These are phyloP conservation scores for Naegleria fowleri DNA, from an alignment of 208 protist genomes.

Conservation along the genomic window DNA sequence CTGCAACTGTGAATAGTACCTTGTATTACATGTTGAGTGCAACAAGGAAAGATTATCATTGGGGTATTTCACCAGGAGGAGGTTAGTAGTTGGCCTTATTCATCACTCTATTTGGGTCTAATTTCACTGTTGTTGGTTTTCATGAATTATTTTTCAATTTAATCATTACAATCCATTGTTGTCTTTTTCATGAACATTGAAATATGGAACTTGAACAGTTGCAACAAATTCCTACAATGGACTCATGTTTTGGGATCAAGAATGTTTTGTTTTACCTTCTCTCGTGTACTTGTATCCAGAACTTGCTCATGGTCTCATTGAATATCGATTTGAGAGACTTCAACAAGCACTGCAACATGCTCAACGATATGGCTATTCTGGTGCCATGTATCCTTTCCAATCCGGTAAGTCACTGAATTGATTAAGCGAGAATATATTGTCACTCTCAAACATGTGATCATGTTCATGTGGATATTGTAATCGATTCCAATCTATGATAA, in stretches of 20 bases:
- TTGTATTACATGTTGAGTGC: constrained; percentile 42
- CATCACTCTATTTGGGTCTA: too few species aligned
- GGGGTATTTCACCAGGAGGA: constrained; percentile 35
- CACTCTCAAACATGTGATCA: constrained; percentile 25
- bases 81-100: too few species aligned
- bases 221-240: constrained; percentile 47
- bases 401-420: constrained; percentile 32
- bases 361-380: constrained; percentile 33
- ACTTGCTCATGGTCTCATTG: constrained; percentile 31
- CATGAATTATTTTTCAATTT: too few species aligned
- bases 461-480: too few species aligned
- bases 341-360: constrained; percentile 40
- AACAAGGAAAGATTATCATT: constrained; percentile 36
- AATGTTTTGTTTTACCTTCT: constrained; percentile 46
- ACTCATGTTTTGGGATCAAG: constrained; percentile 48
- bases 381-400: constrained; percentile 48
- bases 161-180: too few species aligned
- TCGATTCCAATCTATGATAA: too few species aligned
- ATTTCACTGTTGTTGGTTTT: too few species aligned
- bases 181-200: too few species aligned
- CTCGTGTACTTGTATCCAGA: constrained; percentile 39
- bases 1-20: background rate
- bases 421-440: too few species aligned
- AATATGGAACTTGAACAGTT: too few species aligned
- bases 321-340: constrained; percentile 43